Percentiles rank a stretch among this genome's conserved stretches.
Evolutionary conservation across 2,329 filamentous ascomycete species (phyloP).

Genomic region (Pseudocercospora pini-densiflorae): DNA sequence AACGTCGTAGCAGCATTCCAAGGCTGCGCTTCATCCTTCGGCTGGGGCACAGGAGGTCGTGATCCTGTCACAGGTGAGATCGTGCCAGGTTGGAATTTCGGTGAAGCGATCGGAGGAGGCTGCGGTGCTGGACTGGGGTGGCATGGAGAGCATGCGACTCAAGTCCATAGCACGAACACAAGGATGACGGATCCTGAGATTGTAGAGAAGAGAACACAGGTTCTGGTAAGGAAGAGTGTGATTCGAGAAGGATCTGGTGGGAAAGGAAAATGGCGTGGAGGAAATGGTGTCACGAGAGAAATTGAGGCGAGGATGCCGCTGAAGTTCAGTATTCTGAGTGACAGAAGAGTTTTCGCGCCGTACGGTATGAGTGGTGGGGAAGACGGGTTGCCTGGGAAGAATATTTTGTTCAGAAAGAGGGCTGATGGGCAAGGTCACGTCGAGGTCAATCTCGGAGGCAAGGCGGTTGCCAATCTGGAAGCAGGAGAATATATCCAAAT

Average conservation of each 20-base stretch:
- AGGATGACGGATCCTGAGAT: conserved; percentile 44
- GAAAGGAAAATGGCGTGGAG: conserved; percentile 37
- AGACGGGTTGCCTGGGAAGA: conserved; percentile 38
- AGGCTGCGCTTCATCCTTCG: conserved; percentile 38
- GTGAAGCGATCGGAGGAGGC: conserved; percentile 45
- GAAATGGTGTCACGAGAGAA: conserved; percentile 39
- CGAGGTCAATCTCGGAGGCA: conserved; percentile 31
- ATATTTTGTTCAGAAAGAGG: conserved; percentile 36
- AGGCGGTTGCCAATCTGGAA: conserved; percentile 26
- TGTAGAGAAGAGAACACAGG: conserved; percentile 42
- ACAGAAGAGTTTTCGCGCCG: conserved; percentile 39
- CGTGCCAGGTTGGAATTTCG: conserved; percentile 41
- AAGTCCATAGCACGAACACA: conserved; percentile 45
- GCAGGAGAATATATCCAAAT: conserved; percentile 31
- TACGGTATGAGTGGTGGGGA: conserved; percentile 42
- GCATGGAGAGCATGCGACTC: conserved; percentile 41
- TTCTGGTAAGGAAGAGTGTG: conserved; percentile 40
- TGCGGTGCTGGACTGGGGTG: conserved; percentile 41
- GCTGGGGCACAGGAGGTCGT: conserved; percentile 37
- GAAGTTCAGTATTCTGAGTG: conserved; percentile 38
- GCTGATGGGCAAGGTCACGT: conserved; percentile 12
- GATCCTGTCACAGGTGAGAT: conserved; percentile 25
- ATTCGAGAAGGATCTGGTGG: conserved; percentile 41
- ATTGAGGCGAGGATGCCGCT: conserved; percentile 39
- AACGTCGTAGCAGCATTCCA: conserved; percentile 38